Evolutionary conservation across 306 rosid species (phyloP).

Genomic region (Prunus armeniaca): DNA sequence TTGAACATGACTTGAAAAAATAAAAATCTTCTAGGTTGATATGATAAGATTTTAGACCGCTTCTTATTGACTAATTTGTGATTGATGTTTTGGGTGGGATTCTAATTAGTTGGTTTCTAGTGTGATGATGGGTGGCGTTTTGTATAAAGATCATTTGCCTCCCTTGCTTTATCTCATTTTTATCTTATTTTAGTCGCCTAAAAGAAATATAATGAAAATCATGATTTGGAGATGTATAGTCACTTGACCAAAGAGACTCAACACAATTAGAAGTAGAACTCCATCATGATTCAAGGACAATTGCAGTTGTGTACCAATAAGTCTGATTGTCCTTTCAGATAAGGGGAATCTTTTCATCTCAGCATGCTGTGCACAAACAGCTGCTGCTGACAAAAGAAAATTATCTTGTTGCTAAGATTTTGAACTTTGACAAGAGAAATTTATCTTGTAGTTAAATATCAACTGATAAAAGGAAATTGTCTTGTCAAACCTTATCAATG

Average conservation of each 20-base stretch:
- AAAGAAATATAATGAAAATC: background rate
- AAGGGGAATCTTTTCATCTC: conserved; percentile 8
- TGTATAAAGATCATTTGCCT: conserved; percentile 27
- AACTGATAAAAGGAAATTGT: background rate
- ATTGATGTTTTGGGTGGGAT: conserved; percentile 39
- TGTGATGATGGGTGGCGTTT: conserved; percentile 39
- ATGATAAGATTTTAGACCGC: conserved; percentile 27
- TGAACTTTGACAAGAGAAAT: background rate
- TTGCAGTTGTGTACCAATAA: background rate
- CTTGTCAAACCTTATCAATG: background rate
- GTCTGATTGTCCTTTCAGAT: background rate
- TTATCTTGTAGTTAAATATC: background rate
- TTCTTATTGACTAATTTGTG: conserved; percentile 39
- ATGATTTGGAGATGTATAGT: background rate
- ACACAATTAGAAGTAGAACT: background rate
- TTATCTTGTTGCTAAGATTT: background rate
- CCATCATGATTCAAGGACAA: background rate
- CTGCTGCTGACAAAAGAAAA: conserved; percentile 5
- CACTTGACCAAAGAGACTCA: background rate
- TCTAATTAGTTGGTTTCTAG: conserved; percentile 8
- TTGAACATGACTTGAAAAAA: conserved; percentile 43
- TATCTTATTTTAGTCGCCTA: background rate
- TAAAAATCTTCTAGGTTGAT: conserved; percentile 26
- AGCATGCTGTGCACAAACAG: conserved; percentile 1
- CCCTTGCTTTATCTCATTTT: background rate